Evolutionary conservation across 2,329 filamentous ascomycete species (phyloP).

Genomic region (Colletotrichum spaethianum): DNA sequence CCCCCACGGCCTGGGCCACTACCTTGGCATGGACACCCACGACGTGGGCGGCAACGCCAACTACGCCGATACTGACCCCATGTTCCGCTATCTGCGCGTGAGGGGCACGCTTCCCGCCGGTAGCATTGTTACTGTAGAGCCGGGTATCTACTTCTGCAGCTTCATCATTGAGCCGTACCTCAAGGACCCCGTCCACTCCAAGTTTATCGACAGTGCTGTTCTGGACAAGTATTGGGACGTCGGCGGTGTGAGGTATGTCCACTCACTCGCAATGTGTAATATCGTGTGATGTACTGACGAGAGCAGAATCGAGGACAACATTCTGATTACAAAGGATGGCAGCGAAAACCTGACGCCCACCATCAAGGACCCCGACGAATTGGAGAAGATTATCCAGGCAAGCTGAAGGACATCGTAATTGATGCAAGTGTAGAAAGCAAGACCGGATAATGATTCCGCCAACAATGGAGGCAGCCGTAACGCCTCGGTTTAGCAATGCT

Average conservation of each 20-base stretch:
- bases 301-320: conserved; percentile 75
- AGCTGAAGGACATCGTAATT: conserved; percentile 20
- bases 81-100: conserved; percentile 91
- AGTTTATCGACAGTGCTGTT: conserved; percentile 82
- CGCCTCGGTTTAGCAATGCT: no score
- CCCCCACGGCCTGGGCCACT: conserved; percentile 91
- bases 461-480: not conserved
- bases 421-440: not conserved
- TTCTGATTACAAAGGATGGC: conserved; percentile 78
- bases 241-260: conserved; percentile 76
- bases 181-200: conserved; percentile 77
- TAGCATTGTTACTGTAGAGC: conserved; percentile 94
- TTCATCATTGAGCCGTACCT: conserved; percentile 90
- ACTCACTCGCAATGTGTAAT: not conserved
- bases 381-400: conserved; percentile 64
- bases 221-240: conserved; percentile 87
- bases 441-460: not conserved
- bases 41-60: conserved; percentile 86
- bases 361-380: conserved; percentile 75
- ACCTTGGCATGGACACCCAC: conserved; percentile 93
- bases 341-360: conserved; percentile 81
- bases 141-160: conserved; percentile 92
- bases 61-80: conserved; percentile 82
- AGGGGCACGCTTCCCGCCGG: conserved; percentile 80
- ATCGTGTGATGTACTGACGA: conserved; percentile 42